These are phyloP conservation scores for Hymenoscyphus fraxineus DNA, from an alignment of 2,329 filamentous ascomycete species.

Conservation along the genomic window DNA sequence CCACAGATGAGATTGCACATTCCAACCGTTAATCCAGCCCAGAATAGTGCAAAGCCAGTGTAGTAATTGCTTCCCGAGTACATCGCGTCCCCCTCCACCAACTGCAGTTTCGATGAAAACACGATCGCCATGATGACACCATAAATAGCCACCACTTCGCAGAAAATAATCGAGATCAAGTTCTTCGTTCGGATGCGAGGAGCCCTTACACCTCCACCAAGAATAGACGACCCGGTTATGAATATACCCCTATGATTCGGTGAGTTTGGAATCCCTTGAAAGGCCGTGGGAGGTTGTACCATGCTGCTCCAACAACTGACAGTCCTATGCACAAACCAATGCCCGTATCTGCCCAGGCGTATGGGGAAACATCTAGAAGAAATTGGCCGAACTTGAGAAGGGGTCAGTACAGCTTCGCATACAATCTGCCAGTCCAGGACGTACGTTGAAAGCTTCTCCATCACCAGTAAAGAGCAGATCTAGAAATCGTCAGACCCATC, in stretches of 20 bases:
- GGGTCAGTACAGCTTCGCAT: slow-evolving; percentile 27
- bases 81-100: slow-evolving; percentile 59
- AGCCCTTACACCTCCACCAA: slow-evolving; percentile 93
- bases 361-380: slow-evolving; percentile 89
- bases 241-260: slow-evolving; percentile 79
- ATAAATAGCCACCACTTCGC: slow-evolving; percentile 99
- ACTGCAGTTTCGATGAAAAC: slow-evolving; percentile 82
- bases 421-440: slow-evolving; percentile 30
- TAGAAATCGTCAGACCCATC: slow-evolving; percentile 41
- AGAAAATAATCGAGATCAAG: slow-evolving; percentile 99
- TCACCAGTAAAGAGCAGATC: slow-evolving; percentile 98
- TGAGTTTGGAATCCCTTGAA: slow-evolving; percentile 1
- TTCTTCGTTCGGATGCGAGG: slow-evolving; percentile 99
- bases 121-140: slow-evolving; percentile 99
- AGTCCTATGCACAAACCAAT: slow-evolving; percentile 93
- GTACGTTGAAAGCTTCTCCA: slow-evolving; percentile 92
- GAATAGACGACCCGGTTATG: slow-evolving; percentile 94
- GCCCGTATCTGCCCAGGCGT: slow-evolving; percentile 86
- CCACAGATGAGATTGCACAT: slow-evolving; percentile 95
- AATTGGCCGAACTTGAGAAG: slow-evolving; percentile 75
- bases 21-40: slow-evolving; percentile 90
- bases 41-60: slow-evolving; percentile 93
- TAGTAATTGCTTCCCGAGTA: slow-evolving; percentile 82
- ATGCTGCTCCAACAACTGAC: slow-evolving; percentile 95
- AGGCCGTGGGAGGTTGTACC: slow-evolving; percentile 51